Percentiles rank a stretch among this genome's conserved stretches.
phyloP scores from a whole-genome alignment of 441 rosid species.

The Kokia cookei region DNA sequence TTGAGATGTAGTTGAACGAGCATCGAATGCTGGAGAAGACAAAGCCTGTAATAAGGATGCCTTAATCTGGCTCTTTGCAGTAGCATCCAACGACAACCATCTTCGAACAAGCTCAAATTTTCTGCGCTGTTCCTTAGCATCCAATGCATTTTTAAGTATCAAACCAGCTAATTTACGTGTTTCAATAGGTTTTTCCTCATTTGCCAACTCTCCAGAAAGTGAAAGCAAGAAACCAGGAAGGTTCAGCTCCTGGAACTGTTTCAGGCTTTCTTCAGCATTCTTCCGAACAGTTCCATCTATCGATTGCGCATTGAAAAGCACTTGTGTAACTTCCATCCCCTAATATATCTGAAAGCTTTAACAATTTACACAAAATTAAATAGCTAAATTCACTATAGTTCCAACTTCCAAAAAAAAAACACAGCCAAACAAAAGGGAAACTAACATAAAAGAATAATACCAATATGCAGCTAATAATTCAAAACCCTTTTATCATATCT shows the following conservation, averaged over 20 bases:
- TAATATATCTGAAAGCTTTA: constrained; percentile 18
- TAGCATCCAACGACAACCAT: constrained; percentile 45
- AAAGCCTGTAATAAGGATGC: constrained; percentile 40
- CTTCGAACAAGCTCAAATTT: constrained; percentile 57
- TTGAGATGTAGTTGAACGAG: constrained; percentile 62
- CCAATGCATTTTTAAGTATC: too few species aligned
- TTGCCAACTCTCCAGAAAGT: constrained; percentile 58
- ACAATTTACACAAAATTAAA: neutral
- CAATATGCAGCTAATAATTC: neutral
- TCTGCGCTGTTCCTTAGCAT: constrained; percentile 52
- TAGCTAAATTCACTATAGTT: neutral
- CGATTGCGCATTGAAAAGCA: constrained; percentile 61
- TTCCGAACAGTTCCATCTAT: constrained; percentile 54
- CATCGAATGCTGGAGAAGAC: constrained; percentile 52
- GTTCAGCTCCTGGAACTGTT: constrained; percentile 49
- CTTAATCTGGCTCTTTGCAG: constrained; percentile 49
- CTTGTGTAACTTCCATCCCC: constrained; percentile 48
- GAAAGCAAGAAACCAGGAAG: constrained; percentile 51
- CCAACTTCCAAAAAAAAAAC: neutral
- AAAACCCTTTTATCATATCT: neutral
- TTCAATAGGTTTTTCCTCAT: constrained; percentile 60
- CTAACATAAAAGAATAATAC: neutral
- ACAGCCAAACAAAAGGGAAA: neutral
- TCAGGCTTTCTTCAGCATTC: constrained; percentile 43
- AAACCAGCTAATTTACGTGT: constrained; percentile 57